A percentile compares a stretch with the other conserved stretches of the same genome.
Conservation (phyloP, 1,139 yeast genomes). For the Protomyces arabidopsidicola region DNA sequence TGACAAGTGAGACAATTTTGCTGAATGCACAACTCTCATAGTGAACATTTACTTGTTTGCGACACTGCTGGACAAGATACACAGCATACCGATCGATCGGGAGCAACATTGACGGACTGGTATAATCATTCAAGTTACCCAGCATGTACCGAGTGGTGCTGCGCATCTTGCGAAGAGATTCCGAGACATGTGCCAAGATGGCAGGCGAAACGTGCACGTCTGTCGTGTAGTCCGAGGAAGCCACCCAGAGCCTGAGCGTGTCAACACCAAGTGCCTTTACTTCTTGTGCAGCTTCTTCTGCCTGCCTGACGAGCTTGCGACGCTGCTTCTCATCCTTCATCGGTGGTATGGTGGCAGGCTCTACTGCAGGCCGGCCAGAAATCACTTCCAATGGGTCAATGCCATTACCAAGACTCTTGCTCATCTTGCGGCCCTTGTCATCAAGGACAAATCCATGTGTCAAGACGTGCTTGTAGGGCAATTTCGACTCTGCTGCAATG, state of each 20-base stretch:
- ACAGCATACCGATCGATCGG: conserved; percentile 64
- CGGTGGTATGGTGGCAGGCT: neutral
- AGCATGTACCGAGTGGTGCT: conserved; percentile 73
- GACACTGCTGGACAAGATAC: conserved; percentile 51
- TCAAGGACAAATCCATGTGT: conserved; percentile 95
- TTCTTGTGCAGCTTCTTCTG: conserved; percentile 12
- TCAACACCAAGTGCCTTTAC: conserved; percentile 61
- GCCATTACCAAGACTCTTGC: conserved; percentile 84
- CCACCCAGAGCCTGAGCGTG: conserved; percentile 87
- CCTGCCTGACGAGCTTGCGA: conserved; percentile 44
- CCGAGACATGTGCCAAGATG: conserved; percentile 69
- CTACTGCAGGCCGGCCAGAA: conserved; percentile 45
- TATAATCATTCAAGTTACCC: conserved; percentile 59
- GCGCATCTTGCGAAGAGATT: conserved; percentile 73
- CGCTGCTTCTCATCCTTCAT: conserved; percentile 48
- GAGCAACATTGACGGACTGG: conserved; percentile 29
- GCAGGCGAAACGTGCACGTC: conserved; percentile 75
- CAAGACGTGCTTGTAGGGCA: conserved; percentile 71
- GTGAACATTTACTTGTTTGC: conserved; percentile 44
- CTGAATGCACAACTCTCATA: conserved; percentile 63
- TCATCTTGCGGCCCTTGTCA: conserved; percentile 83
- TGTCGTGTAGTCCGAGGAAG: conserved; percentile 76
- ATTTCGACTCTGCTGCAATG: conserved; percentile 46
- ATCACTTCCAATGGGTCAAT: conserved; percentile 63
- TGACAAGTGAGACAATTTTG: conserved; percentile 45